Evolutionary conservation across 768 basidiomycete species (phyloP), one percentile per base, ranked within the genome.

Genomic region (Tricholoma terreum): DNA sequence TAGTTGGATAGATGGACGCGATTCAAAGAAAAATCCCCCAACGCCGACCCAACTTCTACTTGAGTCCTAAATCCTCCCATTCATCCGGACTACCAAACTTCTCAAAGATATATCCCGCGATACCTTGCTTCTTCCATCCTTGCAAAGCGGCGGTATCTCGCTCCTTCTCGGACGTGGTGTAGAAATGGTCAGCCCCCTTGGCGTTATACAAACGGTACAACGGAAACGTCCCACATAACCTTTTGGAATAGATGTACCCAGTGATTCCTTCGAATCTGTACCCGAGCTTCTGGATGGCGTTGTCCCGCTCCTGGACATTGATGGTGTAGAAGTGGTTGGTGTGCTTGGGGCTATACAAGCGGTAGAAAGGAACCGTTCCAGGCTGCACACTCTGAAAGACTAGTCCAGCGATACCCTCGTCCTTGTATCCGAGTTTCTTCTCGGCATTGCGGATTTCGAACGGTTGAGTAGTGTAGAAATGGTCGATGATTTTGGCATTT

Each of bases 321-420:
- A 58, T 64, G 27, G 66, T 69, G 35, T 69, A 70, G 31, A 69
- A 63, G 45, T 69, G 65, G 52, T 67, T 61, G 0, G n/a, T 40
- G 17, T 15, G 54, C 1, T 4, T 2, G 8, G 54, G 14, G 34
- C 56, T 66, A 51, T 61, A 64, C 14, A 66, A 34, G 31, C 64
- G 64, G 57, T 63, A 68, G 59, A 69, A 30, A 0, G 68, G 57
- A 24, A 63, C 54, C 6, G 64, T 63, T 3, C 43, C 52, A 9
- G 54, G 45, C 33, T 58, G 53, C 5, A 17, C 27, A 50, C 5
- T 50, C 14, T 52, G 6, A 45, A 63, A 67, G 27, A 67, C 55
- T 30, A 51, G 42, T 19, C 52, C 55, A 9, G 59, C 55, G n/a
- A 46, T 36, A 11, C 59, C 60, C 34, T 67, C 61, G 15, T 5